A percentile compares a stretch with the other conserved stretches of the same genome.
phyloP scores from a whole-genome alignment of 2,329 filamentous ascomycete species.

The Penicillium aurantiogriseum region DNA sequence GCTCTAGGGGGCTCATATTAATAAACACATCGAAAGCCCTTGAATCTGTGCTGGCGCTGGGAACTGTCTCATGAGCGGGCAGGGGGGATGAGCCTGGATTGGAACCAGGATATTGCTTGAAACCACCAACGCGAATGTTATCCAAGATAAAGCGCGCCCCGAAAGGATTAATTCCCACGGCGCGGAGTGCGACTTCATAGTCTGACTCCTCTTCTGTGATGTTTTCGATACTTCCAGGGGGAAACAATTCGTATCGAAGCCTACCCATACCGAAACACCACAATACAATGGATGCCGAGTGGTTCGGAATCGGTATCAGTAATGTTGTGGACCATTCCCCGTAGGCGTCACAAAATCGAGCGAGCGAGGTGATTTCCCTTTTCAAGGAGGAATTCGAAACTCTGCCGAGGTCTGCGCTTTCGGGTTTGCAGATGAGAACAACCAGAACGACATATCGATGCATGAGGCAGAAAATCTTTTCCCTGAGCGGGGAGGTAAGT shows the following conservation, averaged over 20 bases:
- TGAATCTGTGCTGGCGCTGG: not conserved
- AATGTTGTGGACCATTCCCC: not conserved
- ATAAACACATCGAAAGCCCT: not conserved
- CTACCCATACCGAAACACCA: slow-evolving; percentile 44
- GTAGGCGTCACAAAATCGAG: not conserved
- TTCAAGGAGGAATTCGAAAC: not conserved
- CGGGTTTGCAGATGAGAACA: not conserved
- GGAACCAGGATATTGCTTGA: not conserved
- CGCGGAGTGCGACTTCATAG: slow-evolving; percentile 51
- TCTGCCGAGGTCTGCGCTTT: not conserved
- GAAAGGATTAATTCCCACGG: slow-evolving; percentile 67
- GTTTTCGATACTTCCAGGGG: slow-evolving; percentile 45
- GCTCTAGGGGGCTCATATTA: not conserved
- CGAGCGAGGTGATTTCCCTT: not conserved
- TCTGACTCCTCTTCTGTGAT: slow-evolving; percentile 58
- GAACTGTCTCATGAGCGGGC: not conserved
- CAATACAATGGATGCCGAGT: slow-evolving; percentile 35
- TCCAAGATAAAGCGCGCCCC: slow-evolving; percentile 65
- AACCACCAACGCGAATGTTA: not conserved
- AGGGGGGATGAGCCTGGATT: not conserved
- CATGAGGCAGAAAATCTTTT: not conserved
- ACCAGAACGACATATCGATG: not conserved
- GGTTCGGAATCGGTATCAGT: slow-evolving; percentile 5
- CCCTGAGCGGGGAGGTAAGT: not conserved
- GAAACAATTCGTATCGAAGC: not conserved